A percentile compares a stretch with the other conserved stretches of the same genome.
Conservation (phyloP, 1,284 basidiomycete genomes). For the Ceratobasidium theobromae region DNA sequence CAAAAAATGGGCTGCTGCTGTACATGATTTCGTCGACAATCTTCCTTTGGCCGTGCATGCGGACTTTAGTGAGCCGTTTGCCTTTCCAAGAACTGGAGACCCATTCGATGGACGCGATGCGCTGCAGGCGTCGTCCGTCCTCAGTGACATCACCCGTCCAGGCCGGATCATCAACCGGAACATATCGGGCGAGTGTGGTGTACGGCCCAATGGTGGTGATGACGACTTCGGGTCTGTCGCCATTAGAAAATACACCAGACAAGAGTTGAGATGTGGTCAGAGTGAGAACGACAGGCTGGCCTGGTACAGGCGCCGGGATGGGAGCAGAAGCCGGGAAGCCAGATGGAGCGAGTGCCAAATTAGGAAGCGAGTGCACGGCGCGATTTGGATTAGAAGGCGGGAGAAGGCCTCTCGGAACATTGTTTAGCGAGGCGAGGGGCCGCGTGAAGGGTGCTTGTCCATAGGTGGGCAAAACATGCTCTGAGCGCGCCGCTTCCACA, state of each 20-base stretch:
- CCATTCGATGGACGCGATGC: constrained; percentile 21
- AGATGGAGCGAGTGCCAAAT: background rate
- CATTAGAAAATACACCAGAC: constrained; percentile 25
- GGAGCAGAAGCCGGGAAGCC: background rate
- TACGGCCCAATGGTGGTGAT: constrained; percentile 24
- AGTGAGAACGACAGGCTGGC: constrained; percentile 11
- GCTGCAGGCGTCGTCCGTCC: constrained; percentile 1
- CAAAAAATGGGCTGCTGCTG: constrained; percentile 23
- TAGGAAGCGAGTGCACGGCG: constrained; percentile 3
- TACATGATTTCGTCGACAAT: constrained; percentile 29
- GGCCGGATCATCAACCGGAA: constrained; percentile 11
- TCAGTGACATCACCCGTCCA: background rate
- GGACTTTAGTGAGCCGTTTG: constrained; percentile 4
- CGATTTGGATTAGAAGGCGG: background rate
- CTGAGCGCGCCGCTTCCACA: background rate
- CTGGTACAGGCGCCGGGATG: background rate
- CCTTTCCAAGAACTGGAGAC: constrained; percentile 29
- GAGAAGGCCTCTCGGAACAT: background rate
- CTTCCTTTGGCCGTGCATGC: constrained; percentile 27
- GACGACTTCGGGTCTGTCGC: constrained; percentile 12
- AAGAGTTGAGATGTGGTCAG: background rate
- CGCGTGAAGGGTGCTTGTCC: constrained; percentile 25
- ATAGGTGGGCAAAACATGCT: constrained; percentile 24
- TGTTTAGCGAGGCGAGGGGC: constrained; percentile 19
- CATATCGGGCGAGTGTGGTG: constrained; percentile 20